phyloP scores from a whole-genome alignment of 805 yeast species.

The Lachancea thermotolerans region DNA sequence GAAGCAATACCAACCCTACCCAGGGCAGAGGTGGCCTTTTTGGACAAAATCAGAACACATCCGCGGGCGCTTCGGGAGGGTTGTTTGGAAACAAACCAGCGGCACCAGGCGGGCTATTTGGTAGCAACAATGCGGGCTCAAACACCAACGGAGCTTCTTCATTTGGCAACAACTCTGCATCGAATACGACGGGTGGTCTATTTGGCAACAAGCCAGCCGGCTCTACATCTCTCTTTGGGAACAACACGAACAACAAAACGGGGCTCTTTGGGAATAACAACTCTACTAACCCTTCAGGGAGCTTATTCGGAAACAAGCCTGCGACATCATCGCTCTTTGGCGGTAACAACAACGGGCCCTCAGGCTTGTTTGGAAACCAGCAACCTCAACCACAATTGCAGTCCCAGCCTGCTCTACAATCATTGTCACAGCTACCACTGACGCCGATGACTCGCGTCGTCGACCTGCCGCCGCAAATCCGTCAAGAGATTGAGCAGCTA shows the following conservation, averaged over 20 bases:
- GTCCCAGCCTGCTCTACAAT: conserved; percentile 36
- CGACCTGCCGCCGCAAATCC: conserved; percentile 65
- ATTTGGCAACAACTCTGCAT: conserved; percentile 10
- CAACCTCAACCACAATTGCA: conserved; percentile 15
- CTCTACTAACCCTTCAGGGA: conserved; percentile 8
- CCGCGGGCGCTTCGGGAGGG: conserved; percentile 6
- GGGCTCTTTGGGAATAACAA: conserved; percentile 35
- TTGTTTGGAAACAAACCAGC: conserved; percentile 35
- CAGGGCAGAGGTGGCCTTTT: conserved; percentile 26
- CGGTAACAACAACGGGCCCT: conserved; percentile 12
- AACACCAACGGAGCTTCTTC: conserved; percentile 13
- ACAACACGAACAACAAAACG: conserved; percentile 18
- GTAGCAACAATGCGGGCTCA: conserved; percentile 23
- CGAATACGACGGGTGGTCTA: conserved; percentile 13
- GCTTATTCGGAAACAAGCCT: conserved; percentile 33
- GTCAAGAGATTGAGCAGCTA: conserved; percentile 60
- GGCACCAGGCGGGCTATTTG: conserved; percentile 10
- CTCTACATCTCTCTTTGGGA: conserved; percentile 25
- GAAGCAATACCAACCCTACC: conserved; percentile 34
- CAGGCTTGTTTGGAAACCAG: conserved; percentile 17
- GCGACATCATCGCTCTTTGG: conserved; percentile 33
- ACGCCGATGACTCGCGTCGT: conserved; percentile 71
- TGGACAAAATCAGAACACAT: conserved; percentile 17
- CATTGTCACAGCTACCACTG: conserved; percentile 41
- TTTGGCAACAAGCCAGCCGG: conserved; percentile 30